A percentile compares a stretch with the other conserved stretches of the same genome.
phyloP scores from a whole-genome alignment of 2,329 filamentous ascomycete species.

The Sporothrix euskadiensis region DNA sequence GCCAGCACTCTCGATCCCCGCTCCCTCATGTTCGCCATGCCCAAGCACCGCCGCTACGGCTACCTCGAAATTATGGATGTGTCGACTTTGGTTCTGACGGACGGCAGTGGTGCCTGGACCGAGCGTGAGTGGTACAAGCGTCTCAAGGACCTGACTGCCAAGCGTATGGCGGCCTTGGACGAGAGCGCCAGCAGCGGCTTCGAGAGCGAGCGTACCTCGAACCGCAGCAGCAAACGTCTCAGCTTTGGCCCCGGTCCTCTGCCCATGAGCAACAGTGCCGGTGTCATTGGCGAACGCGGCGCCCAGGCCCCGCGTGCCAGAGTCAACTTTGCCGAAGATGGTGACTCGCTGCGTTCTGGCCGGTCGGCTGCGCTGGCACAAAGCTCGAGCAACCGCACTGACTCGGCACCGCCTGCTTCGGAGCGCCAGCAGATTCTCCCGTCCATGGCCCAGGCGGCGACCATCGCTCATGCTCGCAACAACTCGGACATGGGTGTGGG shows the following conservation, averaged over 20 bases:
- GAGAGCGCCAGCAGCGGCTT: slow-evolving; percentile 45
- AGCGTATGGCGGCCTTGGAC: slow-evolving; percentile 68
- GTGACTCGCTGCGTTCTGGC: slow-evolving; percentile 52
- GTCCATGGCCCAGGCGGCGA: slow-evolving; percentile 37
- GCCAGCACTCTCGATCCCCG: slow-evolving; percentile 83
- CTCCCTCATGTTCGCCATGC: slow-evolving; percentile 98
- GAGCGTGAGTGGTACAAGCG: slow-evolving; percentile 88
- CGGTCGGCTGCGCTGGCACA: slow-evolving; percentile 52
- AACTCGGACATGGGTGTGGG: slow-evolving; percentile 50
- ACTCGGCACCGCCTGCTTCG: slow-evolving; percentile 52
- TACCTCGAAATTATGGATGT: slow-evolving; percentile 91
- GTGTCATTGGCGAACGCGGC: slow-evolving; percentile 26
- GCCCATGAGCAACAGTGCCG: slow-evolving; percentile 31
- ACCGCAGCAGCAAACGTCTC: slow-evolving; percentile 58
- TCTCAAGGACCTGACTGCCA: slow-evolving; percentile 83
- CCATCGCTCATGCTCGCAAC: slow-evolving; percentile 47
- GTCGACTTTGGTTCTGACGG: slow-evolving; percentile 71
- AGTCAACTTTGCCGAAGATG: slow-evolving; percentile 61
- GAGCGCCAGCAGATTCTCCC: slow-evolving; percentile 43
- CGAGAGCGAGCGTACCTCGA: slow-evolving; percentile 54
- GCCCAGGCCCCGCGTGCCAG: slow-evolving; percentile 37
- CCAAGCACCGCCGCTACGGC: slow-evolving; percentile 80
- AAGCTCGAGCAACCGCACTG: slow-evolving; percentile 47
- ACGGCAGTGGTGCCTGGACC: slow-evolving; percentile 74
- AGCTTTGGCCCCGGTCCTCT: slow-evolving; percentile 49